phyloP scores from a whole-genome alignment of 768 basidiomycete species.

The Phaeotremella fagi region DNA sequence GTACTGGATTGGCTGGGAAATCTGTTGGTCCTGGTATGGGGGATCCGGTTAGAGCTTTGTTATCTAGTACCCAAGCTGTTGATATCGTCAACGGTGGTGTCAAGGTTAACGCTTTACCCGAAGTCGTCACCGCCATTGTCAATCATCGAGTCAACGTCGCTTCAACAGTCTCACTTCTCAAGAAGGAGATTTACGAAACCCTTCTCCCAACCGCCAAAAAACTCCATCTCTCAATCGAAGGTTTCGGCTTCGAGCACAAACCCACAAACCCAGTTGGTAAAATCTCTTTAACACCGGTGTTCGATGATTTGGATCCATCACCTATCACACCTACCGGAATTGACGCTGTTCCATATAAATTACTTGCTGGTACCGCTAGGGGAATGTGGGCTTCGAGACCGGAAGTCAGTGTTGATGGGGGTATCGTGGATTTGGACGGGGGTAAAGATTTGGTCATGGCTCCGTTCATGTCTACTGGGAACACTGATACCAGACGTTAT shows the following conservation, averaged over 20 bases:
- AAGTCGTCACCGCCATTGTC: constrained; percentile 14
- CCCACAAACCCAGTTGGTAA: neutral
- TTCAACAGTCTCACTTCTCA: constrained; percentile 20
- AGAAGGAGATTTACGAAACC: constrained; percentile 16
- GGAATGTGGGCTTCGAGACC: constrained; percentile 13
- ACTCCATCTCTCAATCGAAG: neutral
- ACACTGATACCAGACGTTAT: constrained; percentile 37
- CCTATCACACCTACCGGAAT: constrained; percentile 14
- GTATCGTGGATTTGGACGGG: constrained; percentile 17
- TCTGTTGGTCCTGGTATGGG: constrained; percentile 1
- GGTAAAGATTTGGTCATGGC: constrained; percentile 29
- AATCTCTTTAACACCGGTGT: neutral
- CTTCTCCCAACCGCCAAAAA: constrained; percentile 8
- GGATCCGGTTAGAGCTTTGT: constrained; percentile 4
- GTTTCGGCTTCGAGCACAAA: no score
- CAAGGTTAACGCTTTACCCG: no score
- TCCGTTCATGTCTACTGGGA: constrained; percentile 32
- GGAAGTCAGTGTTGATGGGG: constrained; percentile 19
- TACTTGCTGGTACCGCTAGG: constrained; percentile 14
- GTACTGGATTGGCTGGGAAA: constrained; percentile 3
- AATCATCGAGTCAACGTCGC: constrained; percentile 7
- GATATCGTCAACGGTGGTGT: constrained; percentile 57
- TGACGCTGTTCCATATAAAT: constrained; percentile 5
- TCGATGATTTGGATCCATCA: constrained; percentile 7
- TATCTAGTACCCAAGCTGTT: constrained; percentile 61